These are phyloP conservation scores for Candida takata DNA, from an alignment of 805 yeast genomes.

Conservation along the genomic window DNA sequence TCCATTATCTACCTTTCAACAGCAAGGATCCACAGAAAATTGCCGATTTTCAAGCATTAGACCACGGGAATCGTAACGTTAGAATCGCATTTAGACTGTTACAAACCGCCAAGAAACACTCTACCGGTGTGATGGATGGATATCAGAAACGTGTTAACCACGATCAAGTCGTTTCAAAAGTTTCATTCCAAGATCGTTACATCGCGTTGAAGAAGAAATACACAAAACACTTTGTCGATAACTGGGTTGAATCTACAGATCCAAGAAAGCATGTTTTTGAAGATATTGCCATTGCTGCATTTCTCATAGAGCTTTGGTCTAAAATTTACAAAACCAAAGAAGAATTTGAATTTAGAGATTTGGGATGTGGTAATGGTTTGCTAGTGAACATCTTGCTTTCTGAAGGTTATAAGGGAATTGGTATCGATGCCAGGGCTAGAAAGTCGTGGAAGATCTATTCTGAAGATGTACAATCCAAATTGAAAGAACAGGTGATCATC, in stretches of 20 bases:
- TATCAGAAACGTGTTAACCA: constrained; percentile 85
- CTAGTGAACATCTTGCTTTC: constrained; percentile 62
- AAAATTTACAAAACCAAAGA: constrained; percentile 33
- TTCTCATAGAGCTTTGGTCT: constrained; percentile 80
- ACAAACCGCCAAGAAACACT: constrained; percentile 77
- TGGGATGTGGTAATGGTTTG: constrained; percentile 94
- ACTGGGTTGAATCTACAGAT: constrained; percentile 92
- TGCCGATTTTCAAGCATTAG: constrained; percentile 26
- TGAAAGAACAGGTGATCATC: constrained; percentile 75
- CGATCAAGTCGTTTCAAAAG: constrained; percentile 78
- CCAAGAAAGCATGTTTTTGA: constrained; percentile 95
- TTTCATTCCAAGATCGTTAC: constrained; percentile 76
- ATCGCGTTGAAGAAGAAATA: constrained; percentile 75
- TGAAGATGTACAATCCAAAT: constrained; percentile 42
- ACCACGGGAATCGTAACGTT: constrained; percentile 52
- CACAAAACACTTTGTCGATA: constrained; percentile 64
- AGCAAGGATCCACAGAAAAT: constrained; percentile 22
- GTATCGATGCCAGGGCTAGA: constrained; percentile 84
- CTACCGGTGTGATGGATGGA: constrained; percentile 76
- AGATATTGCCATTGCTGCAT: constrained; percentile 93
- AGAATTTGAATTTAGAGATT: constrained; percentile 69
- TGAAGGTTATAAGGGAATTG: constrained; percentile 81
- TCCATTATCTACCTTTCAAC: constrained; percentile 67
- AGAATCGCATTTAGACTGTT: constrained; percentile 78
- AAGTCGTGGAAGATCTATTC: constrained; percentile 86